Conservation (phyloP, 2,329 filamentous ascomycete genomes). For the Colletotrichum filicis region DNA sequence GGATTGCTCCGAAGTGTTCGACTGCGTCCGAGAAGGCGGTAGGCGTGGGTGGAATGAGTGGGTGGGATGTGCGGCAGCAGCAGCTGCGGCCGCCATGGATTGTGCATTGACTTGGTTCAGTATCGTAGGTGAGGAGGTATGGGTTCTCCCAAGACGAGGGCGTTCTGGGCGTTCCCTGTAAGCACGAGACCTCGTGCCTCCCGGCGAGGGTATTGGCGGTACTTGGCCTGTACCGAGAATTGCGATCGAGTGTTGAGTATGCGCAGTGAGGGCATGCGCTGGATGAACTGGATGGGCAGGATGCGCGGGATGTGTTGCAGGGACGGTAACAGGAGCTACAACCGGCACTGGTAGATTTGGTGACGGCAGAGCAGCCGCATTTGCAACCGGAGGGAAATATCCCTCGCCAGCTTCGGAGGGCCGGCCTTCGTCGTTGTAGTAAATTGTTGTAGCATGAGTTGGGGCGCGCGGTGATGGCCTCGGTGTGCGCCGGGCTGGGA, state of each 20-base stretch:
- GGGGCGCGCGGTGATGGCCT: conserved; percentile 78
- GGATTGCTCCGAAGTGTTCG: conserved; percentile 65
- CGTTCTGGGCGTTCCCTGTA: conserved; percentile 67
- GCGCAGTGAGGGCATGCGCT: conserved; percentile 37
- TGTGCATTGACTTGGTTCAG: conserved; percentile 59
- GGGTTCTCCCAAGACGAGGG: conserved; percentile 74
- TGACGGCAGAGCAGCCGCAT: conserved; percentile 54
- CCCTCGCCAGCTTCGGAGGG: conserved; percentile 78
- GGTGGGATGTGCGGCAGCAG: conserved; percentile 48
- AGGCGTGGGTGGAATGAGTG: conserved; percentile 51
- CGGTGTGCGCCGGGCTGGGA: conserved; percentile 80
- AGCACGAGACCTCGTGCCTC: conserved; percentile 67
- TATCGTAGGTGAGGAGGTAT: conserved; percentile 85
- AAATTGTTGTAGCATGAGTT: conserved; percentile 57
- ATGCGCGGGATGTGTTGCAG: conserved; percentile 44
- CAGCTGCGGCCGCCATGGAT: conserved; percentile 45
- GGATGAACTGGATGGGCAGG: conserved; percentile 32
- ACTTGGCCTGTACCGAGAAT: conserved; percentile 84
- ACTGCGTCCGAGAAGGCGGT: conserved; percentile 67
- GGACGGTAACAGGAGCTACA: conserved; percentile 47
- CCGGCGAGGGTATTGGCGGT: conserved; percentile 84
- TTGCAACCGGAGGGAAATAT: conserved; percentile 79
- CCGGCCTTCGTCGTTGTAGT: conserved; percentile 71
- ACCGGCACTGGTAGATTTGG: conserved; percentile 54
- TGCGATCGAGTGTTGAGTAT: conserved; percentile 75